These are phyloP conservation scores for Betula pendula DNA, from an alignment of 306 rosid genomes.

Conservation along the genomic window DNA sequence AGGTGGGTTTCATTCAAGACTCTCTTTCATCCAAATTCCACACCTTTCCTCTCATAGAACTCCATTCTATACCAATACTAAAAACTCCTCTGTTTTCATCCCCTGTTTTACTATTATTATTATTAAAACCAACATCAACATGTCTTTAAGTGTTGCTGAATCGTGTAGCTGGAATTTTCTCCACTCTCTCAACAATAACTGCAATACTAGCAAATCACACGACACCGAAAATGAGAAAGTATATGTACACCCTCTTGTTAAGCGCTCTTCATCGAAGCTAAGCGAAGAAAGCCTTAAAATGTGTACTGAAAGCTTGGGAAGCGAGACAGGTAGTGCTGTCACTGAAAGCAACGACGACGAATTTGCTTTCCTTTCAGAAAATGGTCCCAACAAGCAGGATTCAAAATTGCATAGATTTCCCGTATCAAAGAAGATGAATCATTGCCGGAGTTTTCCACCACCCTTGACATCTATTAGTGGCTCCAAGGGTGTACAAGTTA, in stretches of 20 bases:
- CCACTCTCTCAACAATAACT: constrained; percentile 36
- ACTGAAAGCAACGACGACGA: constrained; percentile 34
- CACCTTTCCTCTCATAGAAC: constrained; percentile 7
- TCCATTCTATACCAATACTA: constrained; percentile 1
- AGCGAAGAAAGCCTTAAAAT: constrained; percentile 62
- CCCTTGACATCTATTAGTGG: constrained; percentile 61
- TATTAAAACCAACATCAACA: constrained; percentile 36
- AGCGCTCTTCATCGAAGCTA: constrained; percentile 45
- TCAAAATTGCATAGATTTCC: neutral
- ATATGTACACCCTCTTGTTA: constrained; percentile 57
- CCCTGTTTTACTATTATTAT: constrained; percentile 28
- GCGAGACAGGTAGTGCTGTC: constrained; percentile 71
- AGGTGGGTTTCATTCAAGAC: constrained; percentile 13
- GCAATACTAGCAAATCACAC: constrained; percentile 17
- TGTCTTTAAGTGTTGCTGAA: constrained; percentile 46
- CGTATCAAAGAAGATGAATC: constrained; percentile 27
- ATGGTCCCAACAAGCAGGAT: neutral
- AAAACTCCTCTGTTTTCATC: constrained; percentile 31
- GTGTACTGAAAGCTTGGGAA: constrained; percentile 79
- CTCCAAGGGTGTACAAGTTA: constrained; percentile 44
- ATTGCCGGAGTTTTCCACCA: constrained; percentile 57
- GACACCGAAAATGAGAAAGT: constrained; percentile 25
- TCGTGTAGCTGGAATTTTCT: constrained; percentile 46
- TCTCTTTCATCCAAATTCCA: constrained; percentile 17
- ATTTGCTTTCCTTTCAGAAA: constrained; percentile 30